phyloP scores from a whole-genome alignment of 78 protist species.

The Dictyostelium capitatum region DNA sequence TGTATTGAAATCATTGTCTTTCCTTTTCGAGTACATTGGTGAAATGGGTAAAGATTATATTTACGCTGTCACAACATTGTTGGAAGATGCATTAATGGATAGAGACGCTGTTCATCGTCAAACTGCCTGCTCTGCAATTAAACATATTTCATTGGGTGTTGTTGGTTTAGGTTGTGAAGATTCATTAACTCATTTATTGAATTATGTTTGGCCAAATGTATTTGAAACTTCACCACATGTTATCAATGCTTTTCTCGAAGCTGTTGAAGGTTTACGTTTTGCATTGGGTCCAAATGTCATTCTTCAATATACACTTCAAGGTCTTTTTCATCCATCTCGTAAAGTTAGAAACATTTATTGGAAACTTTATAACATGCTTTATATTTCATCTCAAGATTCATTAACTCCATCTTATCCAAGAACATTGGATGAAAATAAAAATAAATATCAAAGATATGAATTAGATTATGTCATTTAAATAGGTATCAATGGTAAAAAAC shows the following conservation, averaged over 20 bases:
- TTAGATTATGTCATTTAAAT: constrained; percentile 77
- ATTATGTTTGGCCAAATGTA: constrained; percentile 99
- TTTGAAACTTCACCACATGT: constrained; percentile 99
- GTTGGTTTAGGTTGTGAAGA: constrained; percentile 97
- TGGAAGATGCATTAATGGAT: constrained; percentile 99
- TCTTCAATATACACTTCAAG: constrained; percentile 94
- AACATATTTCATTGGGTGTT: constrained; percentile 87
- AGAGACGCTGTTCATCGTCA: constrained; percentile 99
- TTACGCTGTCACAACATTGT: constrained; percentile 96
- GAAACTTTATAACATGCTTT: constrained; percentile 97
- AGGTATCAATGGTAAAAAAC: neutral
- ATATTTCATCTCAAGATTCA: constrained; percentile 91
- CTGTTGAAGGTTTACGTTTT: constrained; percentile 97
- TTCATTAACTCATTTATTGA: constrained; percentile 97
- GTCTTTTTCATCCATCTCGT: constrained; percentile 97
- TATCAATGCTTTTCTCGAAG: constrained; percentile 98
- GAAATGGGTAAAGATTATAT: constrained; percentile 98
- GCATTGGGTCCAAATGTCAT: constrained; percentile 96
- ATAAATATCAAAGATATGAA: constrained; percentile 81
- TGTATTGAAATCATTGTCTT: constrained; percentile 98
- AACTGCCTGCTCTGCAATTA: constrained; percentile 93
- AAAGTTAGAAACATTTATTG: constrained; percentile 99
- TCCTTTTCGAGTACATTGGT: constrained; percentile 99
- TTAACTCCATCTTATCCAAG: constrained; percentile 89
- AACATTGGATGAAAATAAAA: constrained; percentile 78